Percentiles rank a stretch among this genome's conserved stretches.
phyloP scores from a whole-genome alignment of 306 rosid species.

The Cucurbita moschata region DNA sequence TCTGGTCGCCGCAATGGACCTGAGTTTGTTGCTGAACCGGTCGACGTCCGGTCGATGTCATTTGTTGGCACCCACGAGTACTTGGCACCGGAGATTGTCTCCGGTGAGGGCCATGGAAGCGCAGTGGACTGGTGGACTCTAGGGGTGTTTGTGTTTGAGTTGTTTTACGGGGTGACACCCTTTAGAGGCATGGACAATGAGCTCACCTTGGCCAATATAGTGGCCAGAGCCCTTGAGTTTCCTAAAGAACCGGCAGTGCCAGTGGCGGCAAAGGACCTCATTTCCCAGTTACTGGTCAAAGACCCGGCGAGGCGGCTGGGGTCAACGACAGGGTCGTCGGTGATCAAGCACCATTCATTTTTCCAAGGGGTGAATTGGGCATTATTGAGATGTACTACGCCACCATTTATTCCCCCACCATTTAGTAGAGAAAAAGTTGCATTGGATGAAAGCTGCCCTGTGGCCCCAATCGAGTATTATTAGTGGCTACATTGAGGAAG shows the following conservation, averaged over 20 bases:
- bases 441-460: slow-evolving; percentile 41
- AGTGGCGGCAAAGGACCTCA: slow-evolving; percentile 38
- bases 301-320: slow-evolving; percentile 56
- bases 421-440: slow-evolving; percentile 23
- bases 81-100: slow-evolving; percentile 47
- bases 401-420: slow-evolving; percentile 54
- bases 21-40: slow-evolving; percentile 50
- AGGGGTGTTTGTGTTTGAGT: slow-evolving; percentile 45
- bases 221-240: slow-evolving; percentile 63
- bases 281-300: slow-evolving; percentile 43
- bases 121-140: slow-evolving; percentile 80
- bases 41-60: slow-evolving; percentile 55
- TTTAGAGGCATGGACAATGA: slow-evolving; percentile 55
- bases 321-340: slow-evolving; percentile 44
- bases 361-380: slow-evolving; percentile 64
- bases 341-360: slow-evolving; percentile 48
- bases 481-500: slow-evolving; percentile 5
- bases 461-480: slow-evolving; percentile 49
- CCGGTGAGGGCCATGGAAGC: slow-evolving; percentile 69
- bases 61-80: slow-evolving; percentile 71
- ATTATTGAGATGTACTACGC: slow-evolving; percentile 48
- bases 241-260: slow-evolving; percentile 48
- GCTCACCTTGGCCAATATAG: slow-evolving; percentile 53
- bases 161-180: slow-evolving; percentile 61
- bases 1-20: slow-evolving; percentile 7